A percentile compares a stretch with the other conserved stretches of the same genome.
phyloP scores from a whole-genome alignment of 192 early-diverging fungal species.

The Helicostylum pulchrum region DNA sequence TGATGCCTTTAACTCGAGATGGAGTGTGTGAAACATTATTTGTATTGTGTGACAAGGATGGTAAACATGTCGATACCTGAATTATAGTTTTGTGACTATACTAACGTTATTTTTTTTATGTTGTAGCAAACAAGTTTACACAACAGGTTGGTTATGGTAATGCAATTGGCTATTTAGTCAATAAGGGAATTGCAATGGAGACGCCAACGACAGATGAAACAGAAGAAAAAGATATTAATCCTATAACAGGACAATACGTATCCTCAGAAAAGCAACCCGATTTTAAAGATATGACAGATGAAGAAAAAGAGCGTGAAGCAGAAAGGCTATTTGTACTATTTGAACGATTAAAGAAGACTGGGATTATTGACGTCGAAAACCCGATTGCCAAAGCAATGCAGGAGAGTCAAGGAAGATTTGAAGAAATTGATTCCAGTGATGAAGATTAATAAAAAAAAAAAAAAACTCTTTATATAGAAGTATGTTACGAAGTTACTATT shows the following conservation, averaged over 20 bases:
- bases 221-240: slow-evolving; percentile 56
- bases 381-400: slow-evolving; percentile 59
- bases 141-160: slow-evolving; percentile 89
- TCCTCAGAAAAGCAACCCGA: slow-evolving; percentile 39
- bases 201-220: slow-evolving; percentile 26
- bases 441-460: slow-evolving; percentile 13
- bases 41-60: slow-evolving; percentile 65
- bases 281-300: slow-evolving; percentile 87
- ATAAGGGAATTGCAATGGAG: slow-evolving; percentile 60
- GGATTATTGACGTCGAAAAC: slow-evolving; percentile 80
- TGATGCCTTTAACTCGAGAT: slow-evolving; percentile 55
- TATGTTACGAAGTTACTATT: too few relatives aligned
- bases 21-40: slow-evolving; percentile 64
- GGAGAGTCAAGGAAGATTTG: slow-evolving; percentile 33
- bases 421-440: slow-evolving; percentile 21
- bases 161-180: slow-evolving; percentile 86
- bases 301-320: slow-evolving; percentile 94
- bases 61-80: slow-evolving; percentile 37
- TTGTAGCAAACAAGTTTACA: slow-evolving; percentile 58
- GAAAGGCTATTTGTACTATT: slow-evolving; percentile 91
- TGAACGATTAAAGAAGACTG: slow-evolving; percentile 88
- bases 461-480: too few relatives aligned
- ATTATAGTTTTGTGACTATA: background rate
- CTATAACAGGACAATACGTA: slow-evolving; percentile 83
- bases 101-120: slow-evolving; percentile 3